Evolutionary conservation across 371 early-diverging fungal species (phyloP).

Genomic region (Mortierella sp.): DNA sequence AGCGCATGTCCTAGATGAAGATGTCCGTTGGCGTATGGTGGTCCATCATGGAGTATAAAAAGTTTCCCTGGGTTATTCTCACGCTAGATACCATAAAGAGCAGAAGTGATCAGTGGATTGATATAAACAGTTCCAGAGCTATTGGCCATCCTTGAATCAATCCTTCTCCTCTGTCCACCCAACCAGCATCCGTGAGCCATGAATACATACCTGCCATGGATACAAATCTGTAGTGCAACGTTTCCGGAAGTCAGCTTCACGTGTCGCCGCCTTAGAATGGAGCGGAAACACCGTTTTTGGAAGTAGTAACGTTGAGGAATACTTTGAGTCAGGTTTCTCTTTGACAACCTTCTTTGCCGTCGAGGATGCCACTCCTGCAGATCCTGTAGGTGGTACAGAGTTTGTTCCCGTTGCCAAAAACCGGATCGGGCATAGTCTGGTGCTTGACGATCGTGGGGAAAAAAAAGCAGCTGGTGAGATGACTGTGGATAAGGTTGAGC

Average conservation of each 20-base stretch:
- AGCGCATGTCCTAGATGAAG: slow-evolving; percentile 95
- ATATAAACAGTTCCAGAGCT: neutral
- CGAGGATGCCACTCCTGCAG: slow-evolving; percentile 10
- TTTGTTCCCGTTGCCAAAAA: slow-evolving; percentile 33
- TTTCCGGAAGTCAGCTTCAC: slow-evolving; percentile 72
- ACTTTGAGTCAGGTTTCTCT: slow-evolving; percentile 56
- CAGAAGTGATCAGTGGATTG: neutral
- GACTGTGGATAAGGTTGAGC: neutral
- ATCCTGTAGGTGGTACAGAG: slow-evolving; percentile 12
- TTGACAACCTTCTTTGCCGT: slow-evolving; percentile 29
- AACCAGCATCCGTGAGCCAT: neutral
- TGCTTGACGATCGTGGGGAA: neutral
- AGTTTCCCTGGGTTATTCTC: slow-evolving; percentile 73
- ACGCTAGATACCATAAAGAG: slow-evolving; percentile 17
- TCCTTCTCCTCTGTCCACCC: neutral
- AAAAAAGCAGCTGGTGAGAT: neutral
- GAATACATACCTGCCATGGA: slow-evolving; percentile 74
- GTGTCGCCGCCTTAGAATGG: slow-evolving; percentile 74
- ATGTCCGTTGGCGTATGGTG: slow-evolving; percentile 97
- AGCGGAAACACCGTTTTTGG: slow-evolving; percentile 83
- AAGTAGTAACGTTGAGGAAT: slow-evolving; percentile 74
- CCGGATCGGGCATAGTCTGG: slow-evolving; percentile 7
- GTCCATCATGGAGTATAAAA: slow-evolving; percentile 96
- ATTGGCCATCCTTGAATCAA: neutral
- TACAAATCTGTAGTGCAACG: slow-evolving; percentile 80